phyloP scores from a whole-genome alignment of 1,284 basidiomycete species.

The Austroboletus olivaceoglutinosus region DNA sequence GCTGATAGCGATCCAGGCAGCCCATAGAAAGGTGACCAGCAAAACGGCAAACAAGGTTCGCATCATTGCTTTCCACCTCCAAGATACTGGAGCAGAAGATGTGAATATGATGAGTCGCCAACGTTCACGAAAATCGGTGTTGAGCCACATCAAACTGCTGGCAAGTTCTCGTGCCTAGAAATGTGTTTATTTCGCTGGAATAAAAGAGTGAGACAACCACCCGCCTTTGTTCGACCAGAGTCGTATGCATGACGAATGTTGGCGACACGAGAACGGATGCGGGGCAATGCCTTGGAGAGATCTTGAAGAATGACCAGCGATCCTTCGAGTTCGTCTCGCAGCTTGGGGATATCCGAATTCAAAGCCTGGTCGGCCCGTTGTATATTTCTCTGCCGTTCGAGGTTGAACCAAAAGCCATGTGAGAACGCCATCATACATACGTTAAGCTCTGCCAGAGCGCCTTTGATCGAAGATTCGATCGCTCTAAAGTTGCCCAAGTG shows the following conservation, averaged over 20 bases:
- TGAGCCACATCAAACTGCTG: slow-evolving; percentile 64
- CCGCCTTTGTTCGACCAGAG: slow-evolving; percentile 63
- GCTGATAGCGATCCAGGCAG: slow-evolving; percentile 57
- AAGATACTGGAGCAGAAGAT: slow-evolving; percentile 62
- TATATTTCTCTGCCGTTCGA: slow-evolving; percentile 48
- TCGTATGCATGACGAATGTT: slow-evolving; percentile 63
- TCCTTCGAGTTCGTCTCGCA: slow-evolving; percentile 54
- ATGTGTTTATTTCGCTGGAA: neutral
- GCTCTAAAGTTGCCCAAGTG: slow-evolving; percentile 69
- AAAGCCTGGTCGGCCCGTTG: slow-evolving; percentile 56
- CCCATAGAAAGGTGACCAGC: slow-evolving; percentile 54
- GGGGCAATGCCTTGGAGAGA: slow-evolving; percentile 54
- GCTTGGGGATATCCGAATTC: slow-evolving; percentile 56
- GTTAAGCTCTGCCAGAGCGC: slow-evolving; percentile 56
- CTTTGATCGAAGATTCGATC: slow-evolving; percentile 64
- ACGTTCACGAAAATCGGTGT: slow-evolving; percentile 69
- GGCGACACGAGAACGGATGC: slow-evolving; percentile 54
- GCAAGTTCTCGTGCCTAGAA: slow-evolving; percentile 59
- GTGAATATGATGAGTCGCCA: slow-evolving; percentile 71
- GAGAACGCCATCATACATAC: slow-evolving; percentile 36
- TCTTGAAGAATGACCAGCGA: slow-evolving; percentile 53
- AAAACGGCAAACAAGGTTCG: slow-evolving; percentile 55
- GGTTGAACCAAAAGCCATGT: too few species aligned
- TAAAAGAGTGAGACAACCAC: neutral
- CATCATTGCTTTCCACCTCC: slow-evolving; percentile 61